These are phyloP conservation scores for Colletotrichum camelliae DNA, from an alignment of 2,329 filamentous ascomycete species.

Conservation along the genomic window DNA sequence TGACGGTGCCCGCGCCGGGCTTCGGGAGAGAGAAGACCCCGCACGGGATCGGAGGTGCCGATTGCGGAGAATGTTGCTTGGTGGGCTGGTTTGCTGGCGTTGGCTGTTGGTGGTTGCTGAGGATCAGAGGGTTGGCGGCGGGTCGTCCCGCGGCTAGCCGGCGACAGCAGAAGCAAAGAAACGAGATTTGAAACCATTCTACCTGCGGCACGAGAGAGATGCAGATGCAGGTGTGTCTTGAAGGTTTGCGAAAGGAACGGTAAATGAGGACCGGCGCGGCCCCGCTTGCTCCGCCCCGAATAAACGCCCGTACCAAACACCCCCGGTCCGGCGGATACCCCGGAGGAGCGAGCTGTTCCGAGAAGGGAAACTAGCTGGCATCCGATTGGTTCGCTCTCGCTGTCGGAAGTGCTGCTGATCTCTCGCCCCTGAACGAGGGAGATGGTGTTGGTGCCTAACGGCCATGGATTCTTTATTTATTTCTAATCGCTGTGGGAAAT, in stretches of 20 bases:
- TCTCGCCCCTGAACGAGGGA: not conserved
- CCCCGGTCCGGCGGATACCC: not conserved
- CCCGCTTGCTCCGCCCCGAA: not conserved
- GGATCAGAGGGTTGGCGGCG: not conserved
- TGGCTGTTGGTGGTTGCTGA: not conserved
- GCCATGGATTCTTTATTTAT: not conserved
- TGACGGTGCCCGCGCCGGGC: not conserved
- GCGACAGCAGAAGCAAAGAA: not conserved
- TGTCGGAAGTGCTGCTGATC: not conserved
- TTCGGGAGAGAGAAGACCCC: not conserved
- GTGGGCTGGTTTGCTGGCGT: not conserved
- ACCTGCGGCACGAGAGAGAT: not conserved
- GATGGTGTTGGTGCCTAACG: not conserved
- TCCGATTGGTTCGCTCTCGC: constrained; percentile 4
- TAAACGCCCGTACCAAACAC: not conserved
- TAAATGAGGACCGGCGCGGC: not conserved
- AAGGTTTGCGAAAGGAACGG: not conserved
- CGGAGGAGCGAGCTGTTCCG: not conserved
- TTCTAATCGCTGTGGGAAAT: not conserved
- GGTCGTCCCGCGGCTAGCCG: not conserved
- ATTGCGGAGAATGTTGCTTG: not conserved
- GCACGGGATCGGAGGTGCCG: not conserved
- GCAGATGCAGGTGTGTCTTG: not conserved
- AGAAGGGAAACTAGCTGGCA: constrained; percentile 2
- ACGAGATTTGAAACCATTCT: not conserved